phyloP scores from a whole-genome alignment of 306 rosid genomes.

The Trifolium fragiferum region DNA sequence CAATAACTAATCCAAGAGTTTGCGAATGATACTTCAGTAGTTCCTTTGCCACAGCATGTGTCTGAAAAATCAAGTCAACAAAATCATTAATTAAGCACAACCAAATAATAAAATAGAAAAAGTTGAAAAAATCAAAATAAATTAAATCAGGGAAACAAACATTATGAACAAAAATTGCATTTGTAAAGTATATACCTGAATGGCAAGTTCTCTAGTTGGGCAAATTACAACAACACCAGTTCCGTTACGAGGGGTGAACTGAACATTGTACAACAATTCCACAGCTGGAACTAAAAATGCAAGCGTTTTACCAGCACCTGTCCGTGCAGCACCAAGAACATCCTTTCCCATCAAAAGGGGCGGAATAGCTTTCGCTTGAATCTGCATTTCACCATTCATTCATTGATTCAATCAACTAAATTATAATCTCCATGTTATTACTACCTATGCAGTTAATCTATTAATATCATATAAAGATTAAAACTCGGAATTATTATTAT shows the following conservation, averaged over 20 bases:
- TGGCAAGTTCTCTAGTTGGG: slow-evolving; percentile 96
- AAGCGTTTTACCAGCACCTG: slow-evolving; percentile 96
- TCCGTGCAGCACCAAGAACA: slow-evolving; percentile 96
- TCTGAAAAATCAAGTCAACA: slow-evolving; percentile 49
- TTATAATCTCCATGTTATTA: background rate
- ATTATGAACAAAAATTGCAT: too few species aligned
- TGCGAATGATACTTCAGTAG: slow-evolving; percentile 91
- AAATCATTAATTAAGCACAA: background rate
- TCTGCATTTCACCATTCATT: slow-evolving; percentile 55
- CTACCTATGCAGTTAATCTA: background rate
- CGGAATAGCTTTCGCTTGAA: slow-evolving; percentile 81
- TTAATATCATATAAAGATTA: background rate
- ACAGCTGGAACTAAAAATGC: slow-evolving; percentile 92
- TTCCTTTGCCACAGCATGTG: slow-evolving; percentile 91
- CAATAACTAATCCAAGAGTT: slow-evolving; percentile 84
- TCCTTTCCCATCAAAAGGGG: slow-evolving; percentile 74
- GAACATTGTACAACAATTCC: slow-evolving; percentile 63
- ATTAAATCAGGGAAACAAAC: background rate
- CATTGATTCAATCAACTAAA: background rate
- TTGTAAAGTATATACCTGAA: slow-evolving; percentile 61
- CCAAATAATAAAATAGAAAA: background rate
- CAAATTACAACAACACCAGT: slow-evolving; percentile 84
- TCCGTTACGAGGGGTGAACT: slow-evolving; percentile 77
- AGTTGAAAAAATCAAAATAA: background rate
- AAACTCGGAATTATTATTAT: too few species aligned